Percentiles rank a stretch among this genome's conserved stretches.
Conservation (phyloP, 768 basidiomycete species). For the Lactarius deliciosus region DNA sequence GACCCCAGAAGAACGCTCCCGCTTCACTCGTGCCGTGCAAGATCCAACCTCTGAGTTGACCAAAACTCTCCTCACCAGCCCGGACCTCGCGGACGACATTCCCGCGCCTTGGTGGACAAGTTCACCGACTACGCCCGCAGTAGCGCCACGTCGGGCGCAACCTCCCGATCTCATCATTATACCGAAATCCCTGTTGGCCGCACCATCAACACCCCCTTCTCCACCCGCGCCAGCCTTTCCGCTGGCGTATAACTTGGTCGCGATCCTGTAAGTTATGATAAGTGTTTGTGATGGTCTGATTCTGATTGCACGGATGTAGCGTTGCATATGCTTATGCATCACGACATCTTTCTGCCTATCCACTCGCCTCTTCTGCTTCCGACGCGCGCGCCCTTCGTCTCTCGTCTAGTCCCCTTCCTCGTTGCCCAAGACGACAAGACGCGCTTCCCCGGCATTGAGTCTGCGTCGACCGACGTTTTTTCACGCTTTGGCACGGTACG, state of each 20-base stretch:
- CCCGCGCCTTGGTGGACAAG: slow-evolving; percentile 70
- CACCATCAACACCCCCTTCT: slow-evolving; percentile 32
- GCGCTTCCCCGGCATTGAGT: slow-evolving; percentile 50
- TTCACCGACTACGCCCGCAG: background rate
- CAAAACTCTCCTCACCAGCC: slow-evolving; percentile 56
- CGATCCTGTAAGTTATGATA: slow-evolving; percentile 55
- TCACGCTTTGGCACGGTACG: slow-evolving; percentile 60
- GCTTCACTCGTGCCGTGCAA: slow-evolving; percentile 56
- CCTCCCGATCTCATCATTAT: slow-evolving; percentile 47
- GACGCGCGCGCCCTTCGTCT: slow-evolving; percentile 49
- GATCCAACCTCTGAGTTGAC: slow-evolving; percentile 64
- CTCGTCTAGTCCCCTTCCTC: slow-evolving; percentile 63
- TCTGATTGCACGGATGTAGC: slow-evolving; percentile 38
- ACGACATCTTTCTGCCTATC: slow-evolving; percentile 59
- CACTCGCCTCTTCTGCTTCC: slow-evolving; percentile 48
- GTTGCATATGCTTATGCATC: slow-evolving; percentile 67
- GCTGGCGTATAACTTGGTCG: slow-evolving; percentile 67
- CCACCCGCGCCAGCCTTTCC: slow-evolving; percentile 33
- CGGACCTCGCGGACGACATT: slow-evolving; percentile 50
- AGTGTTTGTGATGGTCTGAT: background rate
- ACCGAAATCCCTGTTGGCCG: slow-evolving; percentile 44
- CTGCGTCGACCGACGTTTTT: slow-evolving; percentile 62
- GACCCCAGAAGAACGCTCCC: slow-evolving; percentile 55
- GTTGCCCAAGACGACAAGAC: slow-evolving; percentile 56
- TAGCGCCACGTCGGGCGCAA: slow-evolving; percentile 35